A percentile compares a stretch with the other conserved stretches of the same genome.
phyloP scores from a whole-genome alignment of 805 yeast species.

The Starmerella etchellsii region DNA sequence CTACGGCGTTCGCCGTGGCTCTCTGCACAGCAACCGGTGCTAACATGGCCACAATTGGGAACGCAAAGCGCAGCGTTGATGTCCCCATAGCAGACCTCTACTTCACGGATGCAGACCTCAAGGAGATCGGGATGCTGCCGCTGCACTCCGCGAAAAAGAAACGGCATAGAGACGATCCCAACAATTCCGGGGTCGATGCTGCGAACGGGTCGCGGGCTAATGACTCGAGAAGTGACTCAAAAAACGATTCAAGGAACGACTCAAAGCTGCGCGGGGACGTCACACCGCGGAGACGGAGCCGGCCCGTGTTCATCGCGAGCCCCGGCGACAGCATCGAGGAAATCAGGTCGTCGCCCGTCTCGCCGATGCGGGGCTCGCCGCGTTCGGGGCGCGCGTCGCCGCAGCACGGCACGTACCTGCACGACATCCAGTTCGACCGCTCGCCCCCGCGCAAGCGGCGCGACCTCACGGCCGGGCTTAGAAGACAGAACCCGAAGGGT shows the following conservation, averaged over 20 bases:
- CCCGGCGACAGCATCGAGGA: neutral
- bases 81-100: conserved; percentile 8
- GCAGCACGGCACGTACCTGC: neutral
- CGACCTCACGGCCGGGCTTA: neutral
- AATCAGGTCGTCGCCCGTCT: neutral
- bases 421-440: conserved; percentile 1
- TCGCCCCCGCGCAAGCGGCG: neutral
- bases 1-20: neutral
- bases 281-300: neutral
- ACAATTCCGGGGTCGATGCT: neutral
- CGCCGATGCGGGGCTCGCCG: neutral
- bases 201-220: neutral
- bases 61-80: neutral
- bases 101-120: conserved; percentile 6
- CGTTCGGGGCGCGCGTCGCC: neutral
- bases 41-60: neutral
- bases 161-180: neutral
- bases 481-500: neutral
- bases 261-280: neutral
- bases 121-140: neutral
- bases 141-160: neutral
- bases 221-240: neutral
- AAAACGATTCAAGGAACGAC: too few species aligned
- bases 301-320: neutral
- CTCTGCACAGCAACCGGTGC: neutral